Base-by-base conservation (phyloP, 31 red algal genomes). In the Asparagopsis taxiformis region DNA sequence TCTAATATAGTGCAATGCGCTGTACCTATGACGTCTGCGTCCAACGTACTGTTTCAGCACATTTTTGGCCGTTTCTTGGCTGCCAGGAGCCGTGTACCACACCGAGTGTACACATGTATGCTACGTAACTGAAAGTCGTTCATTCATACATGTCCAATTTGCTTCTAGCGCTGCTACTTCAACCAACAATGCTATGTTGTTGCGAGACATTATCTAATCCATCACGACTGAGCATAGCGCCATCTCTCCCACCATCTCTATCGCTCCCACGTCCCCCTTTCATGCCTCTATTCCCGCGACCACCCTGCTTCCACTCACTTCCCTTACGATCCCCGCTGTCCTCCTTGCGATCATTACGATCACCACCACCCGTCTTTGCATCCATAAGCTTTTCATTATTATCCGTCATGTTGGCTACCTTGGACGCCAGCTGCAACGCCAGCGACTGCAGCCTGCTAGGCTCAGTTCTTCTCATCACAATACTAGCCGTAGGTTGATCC, bases 361-460 rank as follows among this genome's bases (percentile, higher is more conserved):
- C 81, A 51, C 38, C 61, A 15, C 93, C 93, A 31, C 93, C 93
- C 53, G 74, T 65, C 53, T 71, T 76, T 17, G 93, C 74, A 62
- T 98, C 95, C 59, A 98, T 75, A 11, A 98, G 63, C 28, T 90
- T 89, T 60, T 98, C 95, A 33, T 98, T 98, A 68, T 94, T 82
- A 16, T 98, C 95, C 3, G 89, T 78, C 73, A 94, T 82, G 30
- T 85, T 85, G 19, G 68, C 79, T 33, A 88, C 79, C 46, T 98
- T 98, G 15, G 91, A 80, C 0, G 86, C 79, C 2, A 93, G 68
- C 44, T 85, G 73, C 39, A 98, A 51, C 16, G 80, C 84, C 41
- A 94, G 82, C 3, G 85, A 86, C 56, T 98, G 95, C 65, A 98
- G 62, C 25, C 90, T 79, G 41, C 82, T 91, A 2, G 90, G 90